Evolutionary conservation across 345 rosid species (phyloP), one percentile per base, ranked within the genome.

Genomic region (Ceriops decandra): DNA sequence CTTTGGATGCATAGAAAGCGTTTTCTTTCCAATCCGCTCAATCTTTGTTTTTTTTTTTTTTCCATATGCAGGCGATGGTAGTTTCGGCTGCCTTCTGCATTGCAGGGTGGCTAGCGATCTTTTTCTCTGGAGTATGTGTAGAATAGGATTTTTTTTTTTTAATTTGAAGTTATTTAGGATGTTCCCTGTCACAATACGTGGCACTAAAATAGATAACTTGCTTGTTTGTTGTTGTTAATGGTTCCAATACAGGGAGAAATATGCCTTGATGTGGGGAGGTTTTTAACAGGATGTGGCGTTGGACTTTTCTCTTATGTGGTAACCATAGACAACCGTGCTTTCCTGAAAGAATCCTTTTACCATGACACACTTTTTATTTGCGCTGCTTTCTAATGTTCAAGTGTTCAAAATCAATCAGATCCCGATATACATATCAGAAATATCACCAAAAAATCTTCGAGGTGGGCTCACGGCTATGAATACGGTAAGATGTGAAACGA

Each of bases 271-370:
- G 53, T 79, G 11, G 96, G 97, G 73, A 86, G 96, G 74, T 80
- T 89, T 82, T 82, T 72, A 19, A 87, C 92, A 5, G 96, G 97
- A 75, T 91, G 77, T 64, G 96, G 89, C 6, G 89, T 87, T 73
- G 97, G 96, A 68, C 82, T 91, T 63, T 84, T 89, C 74, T 91
- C 96, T 54, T 91, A 77, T 79, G 91, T 87, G 90, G 93, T 91
- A 62, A 7, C 22, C 36, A 5, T 10, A 3, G 24, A 19, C 38
- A 5, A 19, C 27, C 7, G 1, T 22, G 58, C 17, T 42, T 13
- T 42, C 49, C 49, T 13, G 49, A 3, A 42, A 42, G 16, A 42
- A 42, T 42, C 5, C 15, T 11, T 42, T 42, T 42, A 22, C 10
- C 2, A 16, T 26, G 4, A 21, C 19, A 21, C 64, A 8, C 5